Evolutionary conservation across 169 alveolate genomes (phyloP), one percentile per base, ranked within the genome.

Genomic region (Plasmodium fragile): DNA sequence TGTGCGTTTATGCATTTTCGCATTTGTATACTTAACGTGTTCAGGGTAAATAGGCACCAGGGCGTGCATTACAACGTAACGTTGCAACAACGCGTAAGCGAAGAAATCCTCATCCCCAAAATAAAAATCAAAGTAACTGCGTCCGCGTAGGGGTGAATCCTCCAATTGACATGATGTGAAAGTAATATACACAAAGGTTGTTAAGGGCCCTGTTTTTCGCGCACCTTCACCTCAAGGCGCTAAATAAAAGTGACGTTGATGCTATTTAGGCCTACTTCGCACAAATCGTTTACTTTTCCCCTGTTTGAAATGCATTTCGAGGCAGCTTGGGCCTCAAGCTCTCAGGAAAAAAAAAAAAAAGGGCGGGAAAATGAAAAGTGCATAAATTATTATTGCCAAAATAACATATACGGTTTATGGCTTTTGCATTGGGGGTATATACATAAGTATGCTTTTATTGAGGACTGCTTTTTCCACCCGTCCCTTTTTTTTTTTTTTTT

Each of bases 401-500:
- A 49, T 49, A 13, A 65, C 18, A 22, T 65, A 65, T 65, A 65
- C 30, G 36, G 13, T 10, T 65, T 65, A 7, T 10, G 1, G 36
- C 36, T 13, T 22, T 0, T 28, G 36, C 5, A 22, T 22, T 16
- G n/a, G 30, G 36, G 30, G 39, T 49, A 22, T 65, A 65, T 65
- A 22, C 16, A 65, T 65, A 25, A 65, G n/a, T 65, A 25, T 65
- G n/a, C n/a, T n/a, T n/a, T n/a, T n/a, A 18, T 25, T 65, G 75
- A 10, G 30, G 75, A 28, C 75, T 65, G 13, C n/a, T 65, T 65
- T 65, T 65, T 10, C 36, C 36, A 13, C 22, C 13, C n/a, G 13
- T 65, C 36, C 36, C n/a, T 65, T 65, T 65, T 59, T 65, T 65
- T 65, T 65, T 65, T 65, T 65, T 59, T 65, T 65, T 65, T 65